Base-by-base conservation (phyloP, 495 filamentous ascomycete species). In the Neurospora sp. region DNA sequence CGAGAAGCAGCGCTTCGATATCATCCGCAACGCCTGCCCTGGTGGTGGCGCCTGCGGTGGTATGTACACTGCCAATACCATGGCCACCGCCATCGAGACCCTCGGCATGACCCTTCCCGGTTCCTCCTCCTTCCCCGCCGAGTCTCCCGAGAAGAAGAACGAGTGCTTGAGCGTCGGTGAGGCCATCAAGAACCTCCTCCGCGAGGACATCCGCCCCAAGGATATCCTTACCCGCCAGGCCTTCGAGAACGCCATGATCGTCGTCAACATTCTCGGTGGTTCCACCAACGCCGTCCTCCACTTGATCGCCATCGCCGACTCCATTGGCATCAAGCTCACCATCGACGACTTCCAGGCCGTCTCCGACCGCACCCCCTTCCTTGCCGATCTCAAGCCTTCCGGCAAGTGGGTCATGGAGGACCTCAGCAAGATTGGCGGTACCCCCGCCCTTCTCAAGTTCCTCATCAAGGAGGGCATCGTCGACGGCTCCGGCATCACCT, bases 21-120 rank as follows among this genome's bases (percentile, higher is more conserved):
- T 98, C 79, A 97, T 98, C 79, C 88, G 95, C 71, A 86, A 98
- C 81, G 96, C 96, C 41, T 98, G 95, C 81, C 95, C 95, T 48
- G 96, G 96, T 65, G 86, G 91, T 73, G 96, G 96, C 73, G 96
- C 96, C 22, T 99, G 96, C 79, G 96, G 96, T 78, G 96, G 96
- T 73, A 99, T 99, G 96, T 99, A 99, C 85, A 99, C 96, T 20
- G 96, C 96, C 71, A 99, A 99, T 86, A 99, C 96, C 69, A 97
- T 99, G 94, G 96, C 96, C 65, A 91, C 91, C 6, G 94, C 94
- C n/a, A 96, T 98, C 75, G 96, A 99, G 83, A 89, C 90, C 42
- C 93, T 99, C 88, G 96, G 96, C 71, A 94, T 99, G 92, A 93
- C 93, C 5, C 87, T 99, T 39, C 93, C 96, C 14, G 96, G 96